Conservation (phyloP, 1,284 basidiomycete genomes). For the Anthracocystis walkeri region DNA sequence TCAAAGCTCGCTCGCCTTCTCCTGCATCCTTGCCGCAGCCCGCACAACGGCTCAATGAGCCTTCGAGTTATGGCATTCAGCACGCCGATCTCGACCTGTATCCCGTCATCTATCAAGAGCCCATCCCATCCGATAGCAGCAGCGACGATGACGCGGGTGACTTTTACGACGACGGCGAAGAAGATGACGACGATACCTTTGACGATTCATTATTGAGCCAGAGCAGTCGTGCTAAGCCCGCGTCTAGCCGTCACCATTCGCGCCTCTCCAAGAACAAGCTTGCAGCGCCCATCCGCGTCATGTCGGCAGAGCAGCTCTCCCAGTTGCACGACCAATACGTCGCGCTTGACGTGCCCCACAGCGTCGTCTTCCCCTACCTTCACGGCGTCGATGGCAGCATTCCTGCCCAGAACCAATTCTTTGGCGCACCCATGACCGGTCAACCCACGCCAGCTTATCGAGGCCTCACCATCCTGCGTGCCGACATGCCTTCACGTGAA, state of each 20-base stretch:
- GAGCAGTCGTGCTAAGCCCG: background rate
- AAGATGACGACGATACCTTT: constrained; percentile 14
- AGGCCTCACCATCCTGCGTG: constrained; percentile 66
- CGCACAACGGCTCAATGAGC: constrained; percentile 6
- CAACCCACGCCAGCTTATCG: constrained; percentile 61
- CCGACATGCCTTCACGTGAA: constrained; percentile 61
- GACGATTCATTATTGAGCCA: constrained; percentile 8
- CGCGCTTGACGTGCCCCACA: constrained; percentile 59
- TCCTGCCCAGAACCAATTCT: constrained; percentile 62
- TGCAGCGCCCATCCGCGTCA: constrained; percentile 57
- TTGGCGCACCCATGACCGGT: constrained; percentile 52
- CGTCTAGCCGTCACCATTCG: background rate
- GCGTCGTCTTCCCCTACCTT: constrained; percentile 65
- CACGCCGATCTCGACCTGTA: constrained; percentile 57
- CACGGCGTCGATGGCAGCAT: constrained; percentile 66
- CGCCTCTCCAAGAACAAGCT: constrained; percentile 18
- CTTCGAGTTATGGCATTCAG: constrained; percentile 44
- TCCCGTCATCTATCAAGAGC: constrained; percentile 47
- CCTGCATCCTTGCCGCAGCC: constrained; percentile 29
- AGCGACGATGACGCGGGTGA: constrained; percentile 6
- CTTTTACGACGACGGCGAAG: constrained; percentile 17
- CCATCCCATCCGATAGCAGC: constrained; percentile 19
- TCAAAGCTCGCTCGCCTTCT: constrained; percentile 27
- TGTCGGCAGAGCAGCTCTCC: constrained; percentile 60
- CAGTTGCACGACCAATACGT: constrained; percentile 54